Percentiles rank a stretch among this genome's conserved stretches.
phyloP scores from a whole-genome alignment of 441 rosid species.

The Euphorbia celastroides region DNA sequence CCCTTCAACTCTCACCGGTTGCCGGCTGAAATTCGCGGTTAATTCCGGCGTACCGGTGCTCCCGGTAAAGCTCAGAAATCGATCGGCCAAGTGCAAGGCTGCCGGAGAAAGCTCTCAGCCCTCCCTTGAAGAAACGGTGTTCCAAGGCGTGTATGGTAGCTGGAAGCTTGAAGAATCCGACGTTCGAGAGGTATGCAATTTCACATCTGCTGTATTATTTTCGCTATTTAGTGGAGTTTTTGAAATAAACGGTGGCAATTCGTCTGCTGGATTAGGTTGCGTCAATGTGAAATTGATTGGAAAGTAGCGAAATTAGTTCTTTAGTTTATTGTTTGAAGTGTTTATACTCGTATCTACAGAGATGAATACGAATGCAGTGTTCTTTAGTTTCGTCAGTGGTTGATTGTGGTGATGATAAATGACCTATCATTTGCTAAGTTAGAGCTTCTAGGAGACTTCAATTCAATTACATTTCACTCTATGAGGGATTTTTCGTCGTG shows the following conservation, averaged over 20 bases:
- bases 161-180: conserved; percentile 85
- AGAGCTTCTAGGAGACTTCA: background rate
- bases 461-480: background rate
- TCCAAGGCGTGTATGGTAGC: conserved; percentile 69
- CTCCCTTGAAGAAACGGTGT: conserved; percentile 43
- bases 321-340: background rate
- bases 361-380: background rate
- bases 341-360: background rate
- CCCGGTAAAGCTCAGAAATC: conserved; percentile 12
- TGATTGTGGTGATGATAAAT: background rate
- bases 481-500: no score
- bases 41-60: background rate
- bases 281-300: background rate
- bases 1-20: conserved; percentile 15
- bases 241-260: background rate
- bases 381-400: background rate
- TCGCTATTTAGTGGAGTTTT: background rate
- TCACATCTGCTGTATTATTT: background rate
- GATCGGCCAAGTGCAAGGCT: conserved; percentile 41
- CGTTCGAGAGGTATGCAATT: conserved; percentile 60
- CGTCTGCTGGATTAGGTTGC: background rate
- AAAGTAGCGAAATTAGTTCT: background rate
- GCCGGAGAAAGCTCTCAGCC: conserved; percentile 46
- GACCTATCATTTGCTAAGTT: background rate
- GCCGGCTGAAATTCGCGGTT: background rate